phyloP scores from a whole-genome alignment of 202 grass and related monocot species.

The Musa balbisiana region DNA sequence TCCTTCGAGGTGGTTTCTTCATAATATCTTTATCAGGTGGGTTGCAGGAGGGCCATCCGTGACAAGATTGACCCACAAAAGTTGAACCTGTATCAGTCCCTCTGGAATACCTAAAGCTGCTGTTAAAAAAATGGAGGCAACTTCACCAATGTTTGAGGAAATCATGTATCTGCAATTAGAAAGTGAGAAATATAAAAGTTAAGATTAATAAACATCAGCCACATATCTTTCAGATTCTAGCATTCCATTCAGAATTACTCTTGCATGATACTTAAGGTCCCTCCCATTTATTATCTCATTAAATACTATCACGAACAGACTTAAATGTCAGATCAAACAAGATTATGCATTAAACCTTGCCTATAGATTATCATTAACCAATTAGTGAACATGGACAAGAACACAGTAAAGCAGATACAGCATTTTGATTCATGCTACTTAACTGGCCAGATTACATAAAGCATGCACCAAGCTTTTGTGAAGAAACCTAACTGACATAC shows the following conservation, averaged over 20 bases:
- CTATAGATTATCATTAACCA: not conserved
- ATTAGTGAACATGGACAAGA: not conserved
- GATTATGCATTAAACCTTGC: not conserved
- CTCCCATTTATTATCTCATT: not conserved
- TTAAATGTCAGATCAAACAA: not conserved
- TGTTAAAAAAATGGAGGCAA: constrained; percentile 91
- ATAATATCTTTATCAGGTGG: constrained; percentile 96
- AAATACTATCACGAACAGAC: not conserved
- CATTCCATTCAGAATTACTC: not conserved
- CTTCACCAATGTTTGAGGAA: constrained; percentile 97
- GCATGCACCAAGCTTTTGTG: no score
- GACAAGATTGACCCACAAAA: constrained; percentile 96
- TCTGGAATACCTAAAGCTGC: constrained; percentile 95
- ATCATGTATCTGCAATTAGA: constrained; percentile 78
- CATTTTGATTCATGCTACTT: not conserved
- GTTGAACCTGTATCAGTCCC: constrained; percentile 92
- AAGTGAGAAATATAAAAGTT: constrained; percentile 8
- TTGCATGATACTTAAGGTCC: not conserved
- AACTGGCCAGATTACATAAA: not conserved
- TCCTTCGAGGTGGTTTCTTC: constrained; percentile 88
- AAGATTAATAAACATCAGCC: not conserved
- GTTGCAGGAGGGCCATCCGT: constrained; percentile 88
- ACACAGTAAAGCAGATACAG: not conserved
- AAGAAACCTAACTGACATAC: not conserved
- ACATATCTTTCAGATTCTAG: no score